Conservation (phyloP, 2,329 filamentous ascomycete species). For the Fusarium lyarnte region DNA sequence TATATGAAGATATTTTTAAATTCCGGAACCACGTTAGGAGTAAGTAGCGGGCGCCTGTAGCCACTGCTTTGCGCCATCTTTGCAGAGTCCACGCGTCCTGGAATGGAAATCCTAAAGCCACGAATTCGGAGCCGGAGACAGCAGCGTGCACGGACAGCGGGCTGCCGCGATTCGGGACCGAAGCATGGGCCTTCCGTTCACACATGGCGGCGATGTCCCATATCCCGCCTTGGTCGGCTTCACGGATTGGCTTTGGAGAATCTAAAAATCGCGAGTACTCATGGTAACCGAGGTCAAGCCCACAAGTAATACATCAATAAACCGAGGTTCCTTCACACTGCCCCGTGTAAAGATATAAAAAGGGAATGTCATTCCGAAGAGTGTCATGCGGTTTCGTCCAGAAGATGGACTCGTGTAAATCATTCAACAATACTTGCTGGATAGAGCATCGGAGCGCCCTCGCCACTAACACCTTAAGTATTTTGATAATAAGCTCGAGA, state of each 20-base stretch:
- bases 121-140: no score
- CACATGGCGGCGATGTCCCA: not conserved
- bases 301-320: rapidly evolving
- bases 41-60: not conserved
- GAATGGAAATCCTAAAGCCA: not conserved
- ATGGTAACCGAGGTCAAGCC: no score
- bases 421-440: no score
- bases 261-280: not conserved
- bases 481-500: not conserved
- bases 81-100: not conserved
- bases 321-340: rapidly evolving
- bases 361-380: no score
- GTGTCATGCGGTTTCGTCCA: no score
- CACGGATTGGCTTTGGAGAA: rapidly evolving
- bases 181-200: no score
- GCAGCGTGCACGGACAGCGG: not conserved
- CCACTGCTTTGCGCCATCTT: not conserved
- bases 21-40: not conserved
- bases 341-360: rapidly evolving
- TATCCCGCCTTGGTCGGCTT: rapidly evolving
- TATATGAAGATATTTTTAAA: not conserved
- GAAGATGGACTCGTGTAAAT: no score
- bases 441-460: no score
- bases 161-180: no score
- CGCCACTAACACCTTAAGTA: no score